Base-by-base conservation (phyloP, 257 asterid genomes). In the Capsicum chinense region DNA sequence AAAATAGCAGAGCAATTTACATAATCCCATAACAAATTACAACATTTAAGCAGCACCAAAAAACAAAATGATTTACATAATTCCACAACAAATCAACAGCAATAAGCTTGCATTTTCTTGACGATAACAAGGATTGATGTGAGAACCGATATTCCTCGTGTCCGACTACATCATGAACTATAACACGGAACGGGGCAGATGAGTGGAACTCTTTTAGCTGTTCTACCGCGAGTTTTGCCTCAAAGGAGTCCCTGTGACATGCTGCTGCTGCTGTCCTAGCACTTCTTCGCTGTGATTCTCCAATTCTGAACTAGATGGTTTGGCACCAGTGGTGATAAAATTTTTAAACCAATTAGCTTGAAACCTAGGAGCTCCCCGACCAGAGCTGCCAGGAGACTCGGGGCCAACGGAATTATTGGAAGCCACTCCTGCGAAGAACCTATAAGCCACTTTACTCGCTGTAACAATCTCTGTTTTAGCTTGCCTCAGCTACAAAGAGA, bases 361-460 rank as follows among this genome's bases (percentile, higher is more conserved):
- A 85, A 92, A 84, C 86, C 94, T 90, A 67, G 97, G 94, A 79
- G 87, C 87, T 86, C 94, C 98, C 82, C 97, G 88, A 42, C 81
- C 64, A 9, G 95, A 89, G 86, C 90, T 89, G 64, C 90, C 90
- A 15, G 97, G 86, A 62, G 93, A 90, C 5, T 90, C 93, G 0
- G 94, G 94, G 71, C 92, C 83, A 5, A 57, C 88, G 14, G 97
- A 81, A 83, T 89, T 94, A 90, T 87, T 94, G 80, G 98, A 90
- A 80, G 97, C 91, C 79, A 91, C 94, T 71, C 99, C 98, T 44
- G 92, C 89, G 35, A 95, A 85, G 87, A 92, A 95, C 37, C 97
- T 93, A 80, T 94, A 95, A 0, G 98, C 98, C 70, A 94, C 97
- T 87, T 92, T 95, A 88, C 99, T 94, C 62, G 97, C 99, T 35